Base-by-base conservation (phyloP, 2,329 filamentous ascomycete species). In the Nothomitra cinnamomea region DNA sequence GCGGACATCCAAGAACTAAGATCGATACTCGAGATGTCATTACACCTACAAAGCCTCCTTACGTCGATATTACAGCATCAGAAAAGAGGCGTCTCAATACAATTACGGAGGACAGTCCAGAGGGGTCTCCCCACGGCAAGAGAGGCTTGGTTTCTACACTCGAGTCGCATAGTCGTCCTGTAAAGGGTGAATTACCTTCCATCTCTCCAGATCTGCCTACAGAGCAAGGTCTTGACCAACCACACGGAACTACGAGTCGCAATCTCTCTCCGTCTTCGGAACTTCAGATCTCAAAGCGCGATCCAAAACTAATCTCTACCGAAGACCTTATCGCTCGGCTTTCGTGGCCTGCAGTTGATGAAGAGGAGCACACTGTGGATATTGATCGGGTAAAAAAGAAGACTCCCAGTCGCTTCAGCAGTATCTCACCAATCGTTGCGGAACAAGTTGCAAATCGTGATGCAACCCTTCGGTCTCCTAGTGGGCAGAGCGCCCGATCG, bases 51-150 rank as follows among this genome's bases (percentile, higher is more conserved):
- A 65, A 64, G 43, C 67, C 64, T 53, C 66, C 67, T 35, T 40
- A 52, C 36, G 19, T 47, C 24, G 43, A 28, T 7, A 35, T 49
- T 22, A 35, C 12, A 3, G n/a, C 45, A 49, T 35, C 45, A 35
- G 45, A 49, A 15, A 49, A 22, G 32, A 51, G 53, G 42, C 53
- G 51, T 22, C 71, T 80, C 7, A 69, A 72, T 19, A 68, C 74
- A 1, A 79, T 79, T 57, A 68, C 68, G 32, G 77, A 79, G 61
- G 60, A 69, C 53, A 69, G 68, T 54, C 69, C 71, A 45, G 69
- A 70, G 53, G 65, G 69, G 47, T 66, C 65, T 43, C 60, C 63
- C 7, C 58, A 67, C 32, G 61, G 62, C 56, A 70, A 70, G 59
- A 67, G 67, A 53, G 70, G 69, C 13, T 62, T 66, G 5, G 58